Conservation (phyloP, 768 basidiomycete genomes). For the Hygrocybe coccinea region DNA sequence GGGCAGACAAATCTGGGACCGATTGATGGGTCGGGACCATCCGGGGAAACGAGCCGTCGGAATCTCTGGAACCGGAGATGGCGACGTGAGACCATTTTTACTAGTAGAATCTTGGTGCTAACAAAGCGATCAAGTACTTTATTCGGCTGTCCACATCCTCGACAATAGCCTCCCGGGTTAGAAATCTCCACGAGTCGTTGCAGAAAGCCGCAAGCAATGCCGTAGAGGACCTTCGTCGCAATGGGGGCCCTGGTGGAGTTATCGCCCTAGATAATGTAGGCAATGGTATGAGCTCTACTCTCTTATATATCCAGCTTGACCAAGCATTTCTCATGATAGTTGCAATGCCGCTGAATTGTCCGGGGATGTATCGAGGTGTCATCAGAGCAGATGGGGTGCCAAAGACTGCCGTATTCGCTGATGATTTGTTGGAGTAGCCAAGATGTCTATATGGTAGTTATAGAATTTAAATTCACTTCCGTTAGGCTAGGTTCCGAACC, state of each 20-base stretch:
- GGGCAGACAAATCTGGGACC: constrained; percentile 38
- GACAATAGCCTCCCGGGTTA: constrained; percentile 63
- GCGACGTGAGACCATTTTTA: constrained; percentile 52
- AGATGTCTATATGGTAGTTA: too few relatives aligned
- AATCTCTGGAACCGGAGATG: constrained; percentile 81
- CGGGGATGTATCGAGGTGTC: constrained; percentile 80
- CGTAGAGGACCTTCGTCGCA: constrained; percentile 51
- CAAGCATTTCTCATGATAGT: constrained; percentile 38
- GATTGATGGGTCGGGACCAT: constrained; percentile 28
- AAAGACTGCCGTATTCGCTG: constrained; percentile 71
- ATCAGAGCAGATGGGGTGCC: constrained; percentile 64
- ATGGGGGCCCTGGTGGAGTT: constrained; percentile 69
- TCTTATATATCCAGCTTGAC: not conserved
- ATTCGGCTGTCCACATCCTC: constrained; percentile 65
- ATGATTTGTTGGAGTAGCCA: constrained; percentile 44
- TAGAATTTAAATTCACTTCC: too few relatives aligned
- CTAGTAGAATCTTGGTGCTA: not conserved
- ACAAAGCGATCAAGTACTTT: constrained; percentile 53
- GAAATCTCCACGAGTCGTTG: constrained; percentile 53
- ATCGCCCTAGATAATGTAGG: constrained; percentile 67
- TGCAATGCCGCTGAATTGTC: constrained; percentile 67
- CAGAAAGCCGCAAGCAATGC: constrained; percentile 49
- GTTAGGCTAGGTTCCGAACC: too few relatives aligned
- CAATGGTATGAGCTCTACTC: constrained; percentile 44
- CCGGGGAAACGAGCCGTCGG: constrained; percentile 48